Base-by-base conservation (phyloP, 306 rosid species). In the Glycine tomentella region DNA sequence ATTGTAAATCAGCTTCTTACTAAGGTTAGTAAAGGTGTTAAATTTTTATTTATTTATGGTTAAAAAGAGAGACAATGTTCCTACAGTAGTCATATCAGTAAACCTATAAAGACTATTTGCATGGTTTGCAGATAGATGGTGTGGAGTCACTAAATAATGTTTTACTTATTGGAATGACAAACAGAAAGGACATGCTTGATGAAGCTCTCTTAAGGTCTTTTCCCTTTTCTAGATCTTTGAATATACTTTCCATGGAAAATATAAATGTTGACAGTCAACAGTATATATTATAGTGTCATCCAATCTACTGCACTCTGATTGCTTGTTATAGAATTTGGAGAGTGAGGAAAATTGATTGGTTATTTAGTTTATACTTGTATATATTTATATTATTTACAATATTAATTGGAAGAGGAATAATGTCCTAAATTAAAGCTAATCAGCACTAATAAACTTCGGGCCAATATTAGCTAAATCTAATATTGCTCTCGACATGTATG, bases 141-240 rank as follows among this genome's bases (percentile, higher is more conserved):
- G 99, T 96, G 82, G 99, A 96, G 81, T 92, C 99, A 10, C 85
- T 96, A 61, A 96, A 96, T 80, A 96, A 96, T 93, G 98, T 96
- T 59, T 87, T 96, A 86, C 99, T 96, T 83, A 96, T 96, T 89
- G 99, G 99, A 84, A 96, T 96, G 98, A 96, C 99, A 64, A 96
- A 96, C 90, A 92, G 99, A 87, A 96, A 93, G 87, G 98, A 96
- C 85, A 86, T 96, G 88, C 95, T 96, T 87, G 99, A 96, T 87
- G 99, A 93, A 83, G 99, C 99, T 55, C 97, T 96, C 81, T 74
- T 96, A 86, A 90, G 99, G 99, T 96, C 56, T 68, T 42, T 81
- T 76, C 57, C 57, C 55, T 74, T 46, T 65, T 72, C 50, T 55
- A 71, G 53, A 66, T 78, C 53, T 81, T 50, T 57, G 7, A 67